Evolutionary conservation across 1,284 basidiomycete genomes (phyloP).

Genomic region (Papiliotrema nemorosa): DNA sequence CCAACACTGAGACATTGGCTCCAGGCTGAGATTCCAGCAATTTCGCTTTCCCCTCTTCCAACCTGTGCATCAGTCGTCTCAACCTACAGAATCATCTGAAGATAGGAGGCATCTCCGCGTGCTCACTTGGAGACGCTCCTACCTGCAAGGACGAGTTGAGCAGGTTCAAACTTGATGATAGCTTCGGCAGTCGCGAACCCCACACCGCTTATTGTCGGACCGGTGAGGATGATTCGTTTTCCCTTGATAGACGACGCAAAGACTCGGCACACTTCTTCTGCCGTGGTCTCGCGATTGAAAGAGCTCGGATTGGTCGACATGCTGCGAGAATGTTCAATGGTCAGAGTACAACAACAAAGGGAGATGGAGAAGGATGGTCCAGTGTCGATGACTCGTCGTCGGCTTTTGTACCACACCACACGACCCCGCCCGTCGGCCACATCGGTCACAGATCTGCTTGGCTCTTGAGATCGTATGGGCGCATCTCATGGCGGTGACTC

Average conservation of each 20-base stretch:
- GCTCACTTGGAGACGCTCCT: constrained; percentile 16
- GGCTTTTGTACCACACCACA: too few relatives aligned
- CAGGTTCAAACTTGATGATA: constrained; percentile 15
- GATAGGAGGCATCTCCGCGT: neutral
- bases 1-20: constrained; percentile 5
- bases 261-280: neutral
- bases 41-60: constrained; percentile 6
- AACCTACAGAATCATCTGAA: neutral
- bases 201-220: constrained; percentile 13
- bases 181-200: constrained; percentile 19
- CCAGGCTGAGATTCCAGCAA: constrained; percentile 8
- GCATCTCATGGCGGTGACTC: too few relatives aligned
- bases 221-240: constrained; percentile 16
- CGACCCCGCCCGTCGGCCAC: too few relatives aligned
- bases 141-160: constrained; percentile 17
- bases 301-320: too few relatives aligned
- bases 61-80: constrained; percentile 1
- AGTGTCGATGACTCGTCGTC: too few relatives aligned
- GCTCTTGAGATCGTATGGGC: too few relatives aligned
- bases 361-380: too few relatives aligned
- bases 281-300: too few relatives aligned
- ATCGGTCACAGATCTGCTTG: too few relatives aligned
- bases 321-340: too few relatives aligned
- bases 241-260: constrained; percentile 5
- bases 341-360: too few relatives aligned